These are phyloP conservation scores for Mediolabrus comicus DNA, from an alignment of 108 stramenopile species.

Conservation along the genomic window DNA sequence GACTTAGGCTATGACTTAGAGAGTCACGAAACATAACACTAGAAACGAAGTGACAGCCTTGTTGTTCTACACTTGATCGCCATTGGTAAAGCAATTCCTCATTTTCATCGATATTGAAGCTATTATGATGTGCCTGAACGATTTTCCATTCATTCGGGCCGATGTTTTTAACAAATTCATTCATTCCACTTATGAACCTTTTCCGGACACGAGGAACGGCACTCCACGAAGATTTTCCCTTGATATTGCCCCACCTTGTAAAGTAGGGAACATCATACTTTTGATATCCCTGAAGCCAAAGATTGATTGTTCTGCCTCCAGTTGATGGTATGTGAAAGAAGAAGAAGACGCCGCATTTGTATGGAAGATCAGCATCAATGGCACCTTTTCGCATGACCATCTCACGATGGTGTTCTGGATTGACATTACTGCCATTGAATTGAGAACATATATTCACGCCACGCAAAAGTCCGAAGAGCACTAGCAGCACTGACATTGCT, in stretches of 20 bases:
- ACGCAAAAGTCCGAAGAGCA: too few relatives aligned
- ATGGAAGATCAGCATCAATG: too few relatives aligned
- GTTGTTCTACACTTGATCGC: conserved; percentile 6
- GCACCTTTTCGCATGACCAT: too few relatives aligned
- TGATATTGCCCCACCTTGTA: background rate
- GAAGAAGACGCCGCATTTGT: conserved; percentile 16
- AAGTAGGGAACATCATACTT: conserved; percentile 7
- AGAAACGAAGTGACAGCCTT: conserved; percentile 12
- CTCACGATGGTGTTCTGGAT: too few relatives aligned
- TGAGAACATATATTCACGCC: too few relatives aligned
- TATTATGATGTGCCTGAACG: conserved; percentile 15
- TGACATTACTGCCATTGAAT: too few relatives aligned
- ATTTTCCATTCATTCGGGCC: conserved; percentile 20
- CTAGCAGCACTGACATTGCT: too few relatives aligned
- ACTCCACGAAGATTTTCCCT: background rate
- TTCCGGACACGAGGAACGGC: background rate
- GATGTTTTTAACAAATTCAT: conserved; percentile 1
- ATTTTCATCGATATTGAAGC: conserved; percentile 12
- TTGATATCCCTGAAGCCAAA: conserved; percentile 5
- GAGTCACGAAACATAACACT: conserved; percentile 26
- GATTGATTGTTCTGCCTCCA: conserved; percentile 20
- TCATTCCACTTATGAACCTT: conserved; percentile 6
- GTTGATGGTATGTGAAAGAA: conserved; percentile 25
- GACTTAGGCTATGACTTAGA: conserved; percentile 14
- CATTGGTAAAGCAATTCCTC: conserved; percentile 10